Evolutionary conservation across 2,329 filamentous ascomycete genomes (phyloP).

Genomic region (Penicillium hordei): DNA sequence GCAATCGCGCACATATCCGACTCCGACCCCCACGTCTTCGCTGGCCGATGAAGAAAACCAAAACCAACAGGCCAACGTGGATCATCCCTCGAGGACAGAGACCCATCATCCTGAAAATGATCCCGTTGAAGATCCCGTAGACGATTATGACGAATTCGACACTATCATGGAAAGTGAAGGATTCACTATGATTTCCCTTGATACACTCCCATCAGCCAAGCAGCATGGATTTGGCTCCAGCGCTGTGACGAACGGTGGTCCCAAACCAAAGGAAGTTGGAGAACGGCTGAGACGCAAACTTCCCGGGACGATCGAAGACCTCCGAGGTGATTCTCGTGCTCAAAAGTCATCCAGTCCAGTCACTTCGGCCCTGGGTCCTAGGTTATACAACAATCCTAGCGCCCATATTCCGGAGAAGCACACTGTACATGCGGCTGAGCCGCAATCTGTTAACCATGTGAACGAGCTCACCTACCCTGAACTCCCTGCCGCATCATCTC

Average conservation of each 20-base stretch:
- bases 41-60: slow-evolving; percentile 38
- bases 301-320: slow-evolving; percentile 20
- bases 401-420: too few species aligned
- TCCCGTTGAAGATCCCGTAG: slow-evolving; percentile 34
- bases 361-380: neutral
- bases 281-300: slow-evolving; percentile 30
- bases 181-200: slow-evolving; percentile 58
- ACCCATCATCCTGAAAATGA: slow-evolving; percentile 4
- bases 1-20: slow-evolving; percentile 40
- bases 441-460: neutral
- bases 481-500: slow-evolving; percentile 9
- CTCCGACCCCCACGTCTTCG: slow-evolving; percentile 42
- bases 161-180: slow-evolving; percentile 59
- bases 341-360: slow-evolving; percentile 19
- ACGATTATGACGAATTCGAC: slow-evolving; percentile 53
- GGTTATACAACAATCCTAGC: neutral
- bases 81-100: slow-evolving; percentile 14
- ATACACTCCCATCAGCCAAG: slow-evolving; percentile 53
- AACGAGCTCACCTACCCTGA: slow-evolving; percentile 17
- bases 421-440: neutral
- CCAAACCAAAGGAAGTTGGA: slow-evolving; percentile 28
- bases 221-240: slow-evolving; percentile 42
- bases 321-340: slow-evolving; percentile 15
- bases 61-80: slow-evolving; percentile 6
- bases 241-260: slow-evolving; percentile 26